Percentiles rank a stretch among this genome's conserved stretches.
Evolutionary conservation across 345 rosid genomes (phyloP).

Genomic region (Eucalyptus brandiana): DNA sequence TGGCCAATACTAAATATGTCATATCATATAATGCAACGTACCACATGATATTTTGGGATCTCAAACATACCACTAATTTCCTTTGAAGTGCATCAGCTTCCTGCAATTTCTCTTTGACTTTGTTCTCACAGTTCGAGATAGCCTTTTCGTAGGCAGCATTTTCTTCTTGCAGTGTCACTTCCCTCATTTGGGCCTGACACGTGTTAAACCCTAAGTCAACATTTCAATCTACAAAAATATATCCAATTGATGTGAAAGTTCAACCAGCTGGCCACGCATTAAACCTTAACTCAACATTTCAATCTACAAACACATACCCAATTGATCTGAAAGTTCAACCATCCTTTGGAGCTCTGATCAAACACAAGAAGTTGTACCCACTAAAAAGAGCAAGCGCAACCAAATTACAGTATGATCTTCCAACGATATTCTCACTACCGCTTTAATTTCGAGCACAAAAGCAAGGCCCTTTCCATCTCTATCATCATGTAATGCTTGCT

Average conservation of each 20-base stretch:
- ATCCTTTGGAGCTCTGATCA: neutral
- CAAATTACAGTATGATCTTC: neutral
- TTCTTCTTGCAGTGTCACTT: slow-evolving; percentile 61
- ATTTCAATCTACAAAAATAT: neutral
- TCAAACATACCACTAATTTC: slow-evolving; percentile 50
- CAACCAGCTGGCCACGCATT: neutral
- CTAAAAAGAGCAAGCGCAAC: neutral
- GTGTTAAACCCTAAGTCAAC: neutral
- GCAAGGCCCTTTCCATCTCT: neutral
- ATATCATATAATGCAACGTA: neutral
- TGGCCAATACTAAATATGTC: neutral
- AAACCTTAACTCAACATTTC: neutral
- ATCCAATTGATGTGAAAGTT: neutral
- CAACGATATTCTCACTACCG: neutral
- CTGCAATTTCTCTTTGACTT: slow-evolving; percentile 51
- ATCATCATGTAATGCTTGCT: neutral
- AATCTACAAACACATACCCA: neutral
- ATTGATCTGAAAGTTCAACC: neutral
- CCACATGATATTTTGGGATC: neutral
- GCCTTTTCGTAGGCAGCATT: slow-evolving; percentile 74
- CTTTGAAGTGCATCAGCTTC: slow-evolving; percentile 47
- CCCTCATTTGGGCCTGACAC: slow-evolving; percentile 41
- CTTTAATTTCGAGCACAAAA: neutral
- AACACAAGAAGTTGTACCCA: neutral
- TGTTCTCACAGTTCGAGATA: slow-evolving; percentile 56